Conservation (phyloP, 352 stramenopile species). For the Pythium chondricola region DNA sequence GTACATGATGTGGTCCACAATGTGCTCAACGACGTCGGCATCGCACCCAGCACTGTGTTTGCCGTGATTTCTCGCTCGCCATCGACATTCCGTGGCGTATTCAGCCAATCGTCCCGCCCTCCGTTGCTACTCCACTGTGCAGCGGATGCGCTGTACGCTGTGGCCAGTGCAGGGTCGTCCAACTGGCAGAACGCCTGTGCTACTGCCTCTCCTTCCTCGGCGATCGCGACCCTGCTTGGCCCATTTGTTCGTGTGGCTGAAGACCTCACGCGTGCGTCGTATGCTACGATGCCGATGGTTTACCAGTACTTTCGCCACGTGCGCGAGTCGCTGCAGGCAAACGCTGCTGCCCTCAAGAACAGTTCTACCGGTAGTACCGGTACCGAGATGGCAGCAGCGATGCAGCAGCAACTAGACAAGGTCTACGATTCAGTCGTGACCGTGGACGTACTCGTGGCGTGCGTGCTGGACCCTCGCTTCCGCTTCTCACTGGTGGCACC, state of each 20-base stretch:
- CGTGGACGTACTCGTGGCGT: constrained; percentile 7
- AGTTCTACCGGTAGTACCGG: too few relatives aligned
- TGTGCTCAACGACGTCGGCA: constrained; percentile 11
- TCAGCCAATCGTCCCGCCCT: too few relatives aligned
- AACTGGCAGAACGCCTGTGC: too few relatives aligned
- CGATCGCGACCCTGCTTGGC: neutral
- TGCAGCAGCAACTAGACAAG: constrained; percentile 3
- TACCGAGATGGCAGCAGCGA: neutral
- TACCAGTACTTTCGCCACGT: constrained; percentile 16
- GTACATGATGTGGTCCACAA: neutral
- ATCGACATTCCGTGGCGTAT: too few relatives aligned
- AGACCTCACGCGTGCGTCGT: constrained; percentile 5
- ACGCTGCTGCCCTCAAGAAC: too few relatives aligned
- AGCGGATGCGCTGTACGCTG: neutral
- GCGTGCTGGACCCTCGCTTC: constrained; percentile 14
- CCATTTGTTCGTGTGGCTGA: constrained; percentile 11
- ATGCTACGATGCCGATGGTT: constrained; percentile 13
- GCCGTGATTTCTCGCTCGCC: too few relatives aligned
- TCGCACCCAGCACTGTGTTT: neutral
- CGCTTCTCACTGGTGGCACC: constrained; percentile 2
- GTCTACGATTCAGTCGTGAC: constrained; percentile 1
- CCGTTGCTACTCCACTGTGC: constrained; percentile 1
- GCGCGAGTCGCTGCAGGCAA: constrained; percentile 2
- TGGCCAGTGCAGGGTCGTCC: constrained; percentile 1
- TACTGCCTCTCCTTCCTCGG: too few relatives aligned